These are phyloP conservation scores for Rhodotorula graminis DNA, from an alignment of 768 basidiomycete genomes.

Conservation along the genomic window DNA sequence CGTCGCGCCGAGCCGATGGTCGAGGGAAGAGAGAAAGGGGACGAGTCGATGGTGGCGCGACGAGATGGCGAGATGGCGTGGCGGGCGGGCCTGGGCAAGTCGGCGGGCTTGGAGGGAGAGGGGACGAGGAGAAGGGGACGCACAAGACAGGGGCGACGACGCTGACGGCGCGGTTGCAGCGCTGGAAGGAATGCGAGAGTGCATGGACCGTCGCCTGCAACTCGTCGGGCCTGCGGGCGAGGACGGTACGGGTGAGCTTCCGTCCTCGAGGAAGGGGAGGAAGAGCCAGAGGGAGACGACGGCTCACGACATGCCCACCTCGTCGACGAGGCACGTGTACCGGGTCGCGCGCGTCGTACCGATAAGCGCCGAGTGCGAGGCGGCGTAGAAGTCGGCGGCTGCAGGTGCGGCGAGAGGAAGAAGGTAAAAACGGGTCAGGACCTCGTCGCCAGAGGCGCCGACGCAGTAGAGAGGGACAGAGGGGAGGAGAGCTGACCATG, in stretches of 20 bases:
- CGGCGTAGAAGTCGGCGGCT: constrained; percentile 9
- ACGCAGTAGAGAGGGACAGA: too few relatives aligned
- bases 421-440: background rate
- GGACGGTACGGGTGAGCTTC: background rate
- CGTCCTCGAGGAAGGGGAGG: background rate
- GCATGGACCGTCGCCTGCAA: constrained; percentile 2
- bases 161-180: constrained; percentile 27
- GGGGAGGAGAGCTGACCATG: background rate
- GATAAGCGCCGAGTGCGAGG: constrained; percentile 7
- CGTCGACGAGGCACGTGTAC: constrained; percentile 24
- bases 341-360: constrained; percentile 21
- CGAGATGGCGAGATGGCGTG: too few relatives aligned
- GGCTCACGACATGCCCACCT: background rate
- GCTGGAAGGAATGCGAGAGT: constrained; percentile 16
- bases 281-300: too few relatives aligned
- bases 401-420: too few relatives aligned
- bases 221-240: constrained; percentile 7
- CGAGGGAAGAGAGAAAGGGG: too few relatives aligned
- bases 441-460: too few relatives aligned
- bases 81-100: too few relatives aligned
- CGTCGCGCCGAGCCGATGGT: too few relatives aligned
- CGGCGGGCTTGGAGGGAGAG: background rate
- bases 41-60: too few relatives aligned
- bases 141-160: constrained; percentile 28
- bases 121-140: background rate